Evolutionary conservation across 2,329 filamentous ascomycete genomes (phyloP).

Genomic region (Aspergillus neotritici): DNA sequence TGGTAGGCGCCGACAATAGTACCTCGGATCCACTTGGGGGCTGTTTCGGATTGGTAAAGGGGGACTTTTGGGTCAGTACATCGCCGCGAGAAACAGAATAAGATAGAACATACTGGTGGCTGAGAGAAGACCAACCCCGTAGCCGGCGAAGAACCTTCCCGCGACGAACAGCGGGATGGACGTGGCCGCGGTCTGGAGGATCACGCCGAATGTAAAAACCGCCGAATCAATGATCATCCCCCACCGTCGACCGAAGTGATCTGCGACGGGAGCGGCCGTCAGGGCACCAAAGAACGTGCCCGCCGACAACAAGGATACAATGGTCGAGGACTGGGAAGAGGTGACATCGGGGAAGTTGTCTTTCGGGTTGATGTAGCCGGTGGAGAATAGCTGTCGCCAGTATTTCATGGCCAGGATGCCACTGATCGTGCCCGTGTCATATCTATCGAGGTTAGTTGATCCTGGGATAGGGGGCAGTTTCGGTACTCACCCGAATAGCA

Average conservation of each 20-base stretch:
- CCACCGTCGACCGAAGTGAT: conserved; percentile 37
- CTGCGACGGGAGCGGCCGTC: conserved; percentile 57
- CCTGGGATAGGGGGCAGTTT: conserved; percentile 19
- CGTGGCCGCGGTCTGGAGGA: conserved; percentile 30
- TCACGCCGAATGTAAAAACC: conserved; percentile 33
- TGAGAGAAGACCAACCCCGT: conserved; percentile 70
- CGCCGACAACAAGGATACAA: conserved; percentile 67
- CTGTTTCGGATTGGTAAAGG: conserved; percentile 77
- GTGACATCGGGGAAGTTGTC: conserved; percentile 44
- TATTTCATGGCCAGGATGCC: conserved; percentile 48
- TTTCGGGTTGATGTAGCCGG: conserved; percentile 29
- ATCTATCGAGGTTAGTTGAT: conserved; percentile 16
- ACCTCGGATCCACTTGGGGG: conserved; percentile 66
- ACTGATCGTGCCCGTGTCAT: conserved; percentile 53
- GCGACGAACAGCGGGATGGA: conserved; percentile 38
- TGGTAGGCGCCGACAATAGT: conserved; percentile 73
- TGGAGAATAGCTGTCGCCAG: conserved; percentile 34
- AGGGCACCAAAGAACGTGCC: conserved; percentile 71
- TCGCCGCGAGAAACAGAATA: too few species aligned
- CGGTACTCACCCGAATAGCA: conserved; percentile 50
- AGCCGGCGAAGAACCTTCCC: conserved; percentile 45
- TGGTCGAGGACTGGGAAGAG: conserved; percentile 53
- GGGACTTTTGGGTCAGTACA: conserved; percentile 14
- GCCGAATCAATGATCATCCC: conserved; percentile 35
- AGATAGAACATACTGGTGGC: conserved; percentile 58